Conservation (phyloP, 768 basidiomycete genomes). For the Chalciporus pseudorubinellus region DNA sequence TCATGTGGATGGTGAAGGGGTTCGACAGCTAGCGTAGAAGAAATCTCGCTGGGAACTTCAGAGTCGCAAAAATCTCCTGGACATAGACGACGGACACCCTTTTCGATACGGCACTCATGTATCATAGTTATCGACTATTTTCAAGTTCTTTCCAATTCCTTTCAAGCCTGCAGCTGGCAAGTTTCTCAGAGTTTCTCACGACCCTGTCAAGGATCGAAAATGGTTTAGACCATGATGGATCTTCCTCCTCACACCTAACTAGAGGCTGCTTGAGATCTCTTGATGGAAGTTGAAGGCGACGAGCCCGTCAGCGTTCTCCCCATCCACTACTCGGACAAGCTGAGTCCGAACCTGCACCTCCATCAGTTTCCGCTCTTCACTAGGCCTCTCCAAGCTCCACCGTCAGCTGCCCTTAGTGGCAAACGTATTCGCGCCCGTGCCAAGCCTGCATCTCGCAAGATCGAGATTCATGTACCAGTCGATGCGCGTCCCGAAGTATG, state of each 20-base stretch:
- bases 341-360: constrained; percentile 64
- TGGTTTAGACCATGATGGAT: no score
- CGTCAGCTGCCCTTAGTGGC: constrained; percentile 67
- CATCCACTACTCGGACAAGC: constrained; percentile 63
- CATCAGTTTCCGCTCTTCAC: constrained; percentile 81
- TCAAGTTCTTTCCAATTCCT: no score
- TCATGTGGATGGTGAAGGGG: not conserved
- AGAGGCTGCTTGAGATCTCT: not conserved
- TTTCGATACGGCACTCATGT: no score
- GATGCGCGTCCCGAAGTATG: constrained; percentile 80
- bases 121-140: not conserved
- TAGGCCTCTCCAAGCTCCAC: constrained; percentile 72
- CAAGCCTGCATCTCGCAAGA: constrained; percentile 57
- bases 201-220: not conserved
- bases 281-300: constrained; percentile 42
- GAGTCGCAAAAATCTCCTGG: not conserved
- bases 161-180: no score
- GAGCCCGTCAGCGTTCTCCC: constrained; percentile 67
- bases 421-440: constrained; percentile 74
- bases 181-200: not conserved
- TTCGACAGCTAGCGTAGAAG: constrained; percentile 8
- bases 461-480: constrained; percentile 81
- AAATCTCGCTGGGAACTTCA: not conserved
- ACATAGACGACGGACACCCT: no score
- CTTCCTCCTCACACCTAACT: not conserved